Evolutionary conservation across 805 yeast genomes (phyloP).

Genomic region (Saturnispora serradocipensis): DNA sequence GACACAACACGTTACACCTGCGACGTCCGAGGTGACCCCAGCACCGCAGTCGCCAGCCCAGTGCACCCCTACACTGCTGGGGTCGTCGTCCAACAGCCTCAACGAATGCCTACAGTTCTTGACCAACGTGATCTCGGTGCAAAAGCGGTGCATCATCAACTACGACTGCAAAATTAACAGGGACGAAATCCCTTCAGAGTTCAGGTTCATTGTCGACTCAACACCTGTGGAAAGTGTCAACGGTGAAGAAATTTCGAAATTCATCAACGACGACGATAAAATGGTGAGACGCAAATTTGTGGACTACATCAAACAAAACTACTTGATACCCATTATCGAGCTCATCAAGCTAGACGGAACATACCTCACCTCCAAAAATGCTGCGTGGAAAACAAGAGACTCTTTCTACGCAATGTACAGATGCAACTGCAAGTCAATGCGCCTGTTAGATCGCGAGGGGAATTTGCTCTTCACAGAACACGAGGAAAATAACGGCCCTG

Average conservation of each 20-base stretch:
- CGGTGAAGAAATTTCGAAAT: conserved; percentile 7
- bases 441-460: conserved; percentile 4
- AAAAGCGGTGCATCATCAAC: conserved; percentile 1
- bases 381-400: conserved; percentile 9
- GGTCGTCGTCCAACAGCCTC: neutral
- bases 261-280: conserved; percentile 4
- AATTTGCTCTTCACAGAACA: neutral
- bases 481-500: neutral
- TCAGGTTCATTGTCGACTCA: neutral
- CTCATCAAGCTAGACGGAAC: neutral
- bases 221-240: conserved; percentile 4
- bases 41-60: neutral
- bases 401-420: conserved; percentile 6
- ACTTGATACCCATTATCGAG: neutral
- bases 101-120: neutral
- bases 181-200: conserved; percentile 1
- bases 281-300: neutral
- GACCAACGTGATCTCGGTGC: neutral
- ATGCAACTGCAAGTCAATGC: conserved; percentile 2
- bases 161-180: conserved; percentile 1
- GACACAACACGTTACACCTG: neutral
- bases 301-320: conserved; percentile 1
- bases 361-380: conserved; percentile 1
- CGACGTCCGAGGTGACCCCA: neutral
- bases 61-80: neutral